Base-by-base conservation (phyloP, 176 grass and related monocot species). In the bread wheat (Triticum aestivum) region DNA sequence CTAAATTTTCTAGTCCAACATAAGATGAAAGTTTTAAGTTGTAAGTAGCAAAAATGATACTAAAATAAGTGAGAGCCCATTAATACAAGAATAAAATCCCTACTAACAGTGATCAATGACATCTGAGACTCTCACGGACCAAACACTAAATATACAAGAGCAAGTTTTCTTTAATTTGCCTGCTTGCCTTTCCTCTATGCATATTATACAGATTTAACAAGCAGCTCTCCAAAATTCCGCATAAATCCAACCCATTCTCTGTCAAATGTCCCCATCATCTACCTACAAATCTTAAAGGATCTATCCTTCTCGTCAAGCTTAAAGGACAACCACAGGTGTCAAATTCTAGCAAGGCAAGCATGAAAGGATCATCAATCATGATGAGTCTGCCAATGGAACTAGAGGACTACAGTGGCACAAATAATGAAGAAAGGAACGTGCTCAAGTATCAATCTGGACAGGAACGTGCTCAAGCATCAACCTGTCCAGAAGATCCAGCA, bases 241-340 rank as follows among this genome's bases (percentile, higher is more conserved):
- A 47, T 72, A 86, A 49, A 80, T 13, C 51, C 10, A 80, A 61
- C 2, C 35, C 49, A 72, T 79, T 79, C 64, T 15, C 17, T 79
- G 47, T 86, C 66, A 86, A 62, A 79, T 5, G 18, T 63, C 66
- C 65, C n/a, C 15, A 33, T 79, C 76, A 45, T 44, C 84, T 59
- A 72, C 84, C 51, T 69, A 37, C 33, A 45, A 70, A 45, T 33
- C 58, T 79, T 30, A 86, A 80, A 62, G 24, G 34, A 56, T 73
- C 75, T 44, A 71, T 63, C 65, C 65, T 86, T 62, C 63, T 76
- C 45, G 34, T 62, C 52, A 26, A 80, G 38, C 4, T 72, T 61
- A 47, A 69, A 86, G 66, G 65, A 73, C 34, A 72, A 63, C 66
- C 77, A 73, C 51, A 80, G 1, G 69, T 73, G 38, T 73, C 77